A percentile compares a stretch with the other conserved stretches of the same genome.
Conservation (phyloP, 2,329 filamentous ascomycete genomes). For the Aspergillus tubingensis region DNA sequence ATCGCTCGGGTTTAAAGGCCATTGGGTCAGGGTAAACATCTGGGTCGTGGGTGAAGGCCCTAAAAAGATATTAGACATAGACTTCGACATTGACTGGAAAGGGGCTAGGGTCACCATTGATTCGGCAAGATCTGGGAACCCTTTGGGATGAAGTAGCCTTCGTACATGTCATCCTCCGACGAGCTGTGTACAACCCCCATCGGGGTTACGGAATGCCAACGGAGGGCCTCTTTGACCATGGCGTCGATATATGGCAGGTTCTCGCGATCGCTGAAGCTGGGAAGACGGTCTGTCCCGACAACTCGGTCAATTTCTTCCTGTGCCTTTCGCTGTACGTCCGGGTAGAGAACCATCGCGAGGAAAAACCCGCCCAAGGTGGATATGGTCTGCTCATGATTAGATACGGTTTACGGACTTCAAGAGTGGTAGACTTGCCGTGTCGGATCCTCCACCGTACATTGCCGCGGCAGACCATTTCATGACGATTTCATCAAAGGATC, state of each 20-base stretch:
- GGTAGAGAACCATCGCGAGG: slow-evolving; percentile 11
- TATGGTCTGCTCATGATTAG: background rate
- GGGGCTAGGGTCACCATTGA: background rate
- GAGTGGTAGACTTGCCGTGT: slow-evolving; percentile 34
- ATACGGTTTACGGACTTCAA: background rate
- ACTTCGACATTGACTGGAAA: background rate
- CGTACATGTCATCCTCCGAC: slow-evolving; percentile 26
- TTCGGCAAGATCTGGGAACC: slow-evolving; percentile 4
- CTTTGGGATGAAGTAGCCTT: slow-evolving; percentile 30
- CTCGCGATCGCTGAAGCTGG: slow-evolving; percentile 2
- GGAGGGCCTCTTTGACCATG: slow-evolving; percentile 35
- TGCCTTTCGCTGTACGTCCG: slow-evolving; percentile 10
- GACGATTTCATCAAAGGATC: slow-evolving; percentile 31
- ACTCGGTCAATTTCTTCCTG: slow-evolving; percentile 15
- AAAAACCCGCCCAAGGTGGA: slow-evolving; percentile 8
- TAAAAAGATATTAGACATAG: background rate
- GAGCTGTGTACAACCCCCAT: slow-evolving; percentile 30
- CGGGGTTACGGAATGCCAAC: slow-evolving; percentile 34
- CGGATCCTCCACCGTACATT: slow-evolving; percentile 47
- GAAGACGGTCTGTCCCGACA: slow-evolving; percentile 7
- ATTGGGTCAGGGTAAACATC: background rate
- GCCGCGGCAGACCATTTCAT: slow-evolving; percentile 48
- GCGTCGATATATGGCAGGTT: slow-evolving; percentile 33
- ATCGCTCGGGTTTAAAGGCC: slow-evolving; percentile 7
- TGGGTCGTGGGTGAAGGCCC: slow-evolving; percentile 7